Evolutionary conservation across 371 early-diverging fungal species (phyloP).

Genomic region (Apophysomyces ossiformis): DNA sequence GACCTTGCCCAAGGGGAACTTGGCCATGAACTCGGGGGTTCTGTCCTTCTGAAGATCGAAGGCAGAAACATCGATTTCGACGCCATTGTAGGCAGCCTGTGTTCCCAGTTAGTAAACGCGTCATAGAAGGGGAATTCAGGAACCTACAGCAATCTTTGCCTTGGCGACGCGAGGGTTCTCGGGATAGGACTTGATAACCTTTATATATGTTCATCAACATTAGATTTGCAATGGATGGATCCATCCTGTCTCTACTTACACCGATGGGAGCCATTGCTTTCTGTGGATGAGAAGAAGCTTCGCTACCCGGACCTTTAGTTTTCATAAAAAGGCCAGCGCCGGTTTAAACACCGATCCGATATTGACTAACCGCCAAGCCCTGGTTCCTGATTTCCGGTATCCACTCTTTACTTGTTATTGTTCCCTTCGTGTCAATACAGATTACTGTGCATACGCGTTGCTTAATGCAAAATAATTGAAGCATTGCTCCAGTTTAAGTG

Average conservation of each 20-base stretch:
- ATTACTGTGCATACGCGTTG: no score
- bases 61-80: slow-evolving; percentile 69
- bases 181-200: slow-evolving; percentile 60
- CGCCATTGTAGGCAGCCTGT: slow-evolving; percentile 72
- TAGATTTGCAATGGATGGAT: slow-evolving; percentile 17
- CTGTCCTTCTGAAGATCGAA: slow-evolving; percentile 73
- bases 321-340: background rate
- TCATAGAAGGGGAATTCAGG: background rate
- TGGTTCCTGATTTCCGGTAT: no score
- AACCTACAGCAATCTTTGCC: slow-evolving; percentile 68
- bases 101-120: background rate
- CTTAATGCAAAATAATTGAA: no score
- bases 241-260: slow-evolving; percentile 17
- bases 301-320: background rate
- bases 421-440: no score
- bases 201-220: background rate
- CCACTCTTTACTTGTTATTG: no score
- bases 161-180: slow-evolving; percentile 63
- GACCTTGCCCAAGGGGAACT: slow-evolving; percentile 85
- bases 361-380: no score
- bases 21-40: slow-evolving; percentile 77
- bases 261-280: slow-evolving; percentile 31
- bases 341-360: background rate
- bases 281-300: background rate
- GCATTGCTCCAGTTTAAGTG: no score